phyloP scores from a whole-genome alignment of 2,329 filamentous ascomycete genomes.

The Alternaria incomplexa region DNA sequence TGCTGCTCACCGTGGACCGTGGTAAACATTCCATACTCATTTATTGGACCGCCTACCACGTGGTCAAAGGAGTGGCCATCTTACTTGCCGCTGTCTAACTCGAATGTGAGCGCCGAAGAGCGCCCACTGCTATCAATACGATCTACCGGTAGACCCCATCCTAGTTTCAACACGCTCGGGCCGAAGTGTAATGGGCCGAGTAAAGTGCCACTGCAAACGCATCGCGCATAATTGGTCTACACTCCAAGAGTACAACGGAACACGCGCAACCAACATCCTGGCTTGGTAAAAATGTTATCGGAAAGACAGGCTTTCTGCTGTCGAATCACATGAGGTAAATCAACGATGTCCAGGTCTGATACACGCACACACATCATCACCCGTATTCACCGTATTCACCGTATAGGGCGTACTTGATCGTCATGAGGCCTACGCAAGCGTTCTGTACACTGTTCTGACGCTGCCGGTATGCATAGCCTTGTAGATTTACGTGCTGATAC shows the following conservation, averaged over 20 bases:
- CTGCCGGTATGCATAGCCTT: background rate
- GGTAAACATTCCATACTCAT: background rate
- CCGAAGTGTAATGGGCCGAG: background rate
- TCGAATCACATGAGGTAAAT: background rate
- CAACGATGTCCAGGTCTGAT: background rate
- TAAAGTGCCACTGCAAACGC: background rate
- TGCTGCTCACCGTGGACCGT: background rate
- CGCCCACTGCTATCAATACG: background rate
- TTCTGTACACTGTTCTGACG: background rate
- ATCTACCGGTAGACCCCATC: background rate
- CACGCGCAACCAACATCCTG: background rate
- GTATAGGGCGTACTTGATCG: background rate
- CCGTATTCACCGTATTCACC: background rate
- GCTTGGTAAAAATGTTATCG: background rate
- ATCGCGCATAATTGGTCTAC: background rate
- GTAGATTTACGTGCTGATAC: background rate
- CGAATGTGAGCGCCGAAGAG: background rate
- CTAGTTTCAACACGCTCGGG: background rate
- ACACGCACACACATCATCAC: background rate
- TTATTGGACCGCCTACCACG: background rate
- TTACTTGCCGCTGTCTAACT: background rate
- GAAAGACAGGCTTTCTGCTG: background rate
- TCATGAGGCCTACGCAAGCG: background rate
- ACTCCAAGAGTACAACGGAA: background rate
- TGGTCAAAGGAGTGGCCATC: slow-evolving; percentile 4